These are phyloP conservation scores for Amphichorda felina DNA, from an alignment of 2,329 filamentous ascomycete genomes.

Conservation along the genomic window DNA sequence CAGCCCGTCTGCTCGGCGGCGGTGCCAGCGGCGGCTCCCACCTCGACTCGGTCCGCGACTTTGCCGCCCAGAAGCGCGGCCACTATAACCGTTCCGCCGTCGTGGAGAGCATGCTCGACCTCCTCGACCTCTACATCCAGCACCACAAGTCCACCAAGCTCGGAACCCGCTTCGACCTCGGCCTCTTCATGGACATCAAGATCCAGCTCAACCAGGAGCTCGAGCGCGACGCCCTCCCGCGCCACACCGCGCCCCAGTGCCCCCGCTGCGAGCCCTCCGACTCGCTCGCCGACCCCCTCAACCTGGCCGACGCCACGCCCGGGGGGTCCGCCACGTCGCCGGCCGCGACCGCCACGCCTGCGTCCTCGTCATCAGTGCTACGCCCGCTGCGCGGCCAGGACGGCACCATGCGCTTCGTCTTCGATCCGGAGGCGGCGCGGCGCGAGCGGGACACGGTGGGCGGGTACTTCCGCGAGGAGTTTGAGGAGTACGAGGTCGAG, in stretches of 20 bases:
- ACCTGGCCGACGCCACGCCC: constrained; percentile 6
- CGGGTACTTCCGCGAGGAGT: constrained; percentile 60
- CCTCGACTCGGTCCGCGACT: not conserved
- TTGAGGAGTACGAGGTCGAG: constrained; percentile 66
- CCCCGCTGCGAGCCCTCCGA: constrained; percentile 31
- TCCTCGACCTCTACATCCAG: constrained; percentile 87
- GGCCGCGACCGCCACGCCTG: not conserved
- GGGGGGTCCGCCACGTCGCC: constrained; percentile 18
- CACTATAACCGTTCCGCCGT: constrained; percentile 32
- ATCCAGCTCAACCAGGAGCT: constrained; percentile 79
- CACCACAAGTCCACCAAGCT: constrained; percentile 64
- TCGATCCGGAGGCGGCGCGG: constrained; percentile 65
- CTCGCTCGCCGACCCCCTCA: constrained; percentile 17
- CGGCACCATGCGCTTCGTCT: constrained; percentile 79
- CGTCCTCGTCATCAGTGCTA: constrained; percentile 3
- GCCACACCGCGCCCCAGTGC: constrained; percentile 49
- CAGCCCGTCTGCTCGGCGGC: constrained; percentile 50
- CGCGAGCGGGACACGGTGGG: constrained; percentile 58
- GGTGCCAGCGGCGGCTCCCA: not conserved
- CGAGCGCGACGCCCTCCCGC: constrained; percentile 46
- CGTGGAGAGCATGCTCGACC: constrained; percentile 74
- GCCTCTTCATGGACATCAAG: constrained; percentile 74
- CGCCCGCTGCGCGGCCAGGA: constrained; percentile 36
- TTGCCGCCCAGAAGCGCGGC: constrained; percentile 1
- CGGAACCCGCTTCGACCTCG: constrained; percentile 59